phyloP scores from a whole-genome alignment of 768 basidiomycete species.

The Dacryopinax primogenitus region DNA sequence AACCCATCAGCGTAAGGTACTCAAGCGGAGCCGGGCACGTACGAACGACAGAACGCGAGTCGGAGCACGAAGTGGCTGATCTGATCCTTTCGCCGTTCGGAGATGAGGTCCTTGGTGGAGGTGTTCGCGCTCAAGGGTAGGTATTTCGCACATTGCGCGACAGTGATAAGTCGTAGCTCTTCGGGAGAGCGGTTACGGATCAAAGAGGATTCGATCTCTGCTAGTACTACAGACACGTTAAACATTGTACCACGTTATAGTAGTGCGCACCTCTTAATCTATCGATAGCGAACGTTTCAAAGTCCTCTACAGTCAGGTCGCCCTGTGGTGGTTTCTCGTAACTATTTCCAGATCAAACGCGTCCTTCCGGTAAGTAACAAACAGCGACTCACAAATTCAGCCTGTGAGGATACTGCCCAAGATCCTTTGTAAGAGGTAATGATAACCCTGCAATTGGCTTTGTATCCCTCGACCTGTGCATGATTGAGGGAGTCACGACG shows the following conservation, averaged over 20 bases:
- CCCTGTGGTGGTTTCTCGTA: slow-evolving; percentile 75
- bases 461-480: neutral
- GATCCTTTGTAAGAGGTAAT: neutral
- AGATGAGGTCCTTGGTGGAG: slow-evolving; percentile 36
- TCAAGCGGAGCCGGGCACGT: slow-evolving; percentile 28
- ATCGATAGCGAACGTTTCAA: slow-evolving; percentile 81
- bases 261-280: slow-evolving; percentile 45
- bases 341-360: slow-evolving; percentile 31
- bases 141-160: slow-evolving; percentile 56
- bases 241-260: slow-evolving; percentile 12
- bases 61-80: slow-evolving; percentile 87
- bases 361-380: slow-evolving; percentile 21
- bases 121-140: slow-evolving; percentile 53
- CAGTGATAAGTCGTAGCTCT: slow-evolving; percentile 55
- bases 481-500: neutral
- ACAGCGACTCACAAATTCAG: slow-evolving; percentile 51
- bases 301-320: slow-evolving; percentile 90
- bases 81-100: slow-evolving; percentile 68
- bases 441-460: neutral
- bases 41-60: slow-evolving; percentile 94
- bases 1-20: neutral
- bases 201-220: slow-evolving; percentile 81
- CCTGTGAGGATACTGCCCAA: slow-evolving; percentile 19
- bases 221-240: slow-evolving; percentile 40
- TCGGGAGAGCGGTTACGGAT: slow-evolving; percentile 72